Evolutionary conservation across 1,284 basidiomycete species (phyloP).

Genomic region (Erythrobasidium hasegawianum): DNA sequence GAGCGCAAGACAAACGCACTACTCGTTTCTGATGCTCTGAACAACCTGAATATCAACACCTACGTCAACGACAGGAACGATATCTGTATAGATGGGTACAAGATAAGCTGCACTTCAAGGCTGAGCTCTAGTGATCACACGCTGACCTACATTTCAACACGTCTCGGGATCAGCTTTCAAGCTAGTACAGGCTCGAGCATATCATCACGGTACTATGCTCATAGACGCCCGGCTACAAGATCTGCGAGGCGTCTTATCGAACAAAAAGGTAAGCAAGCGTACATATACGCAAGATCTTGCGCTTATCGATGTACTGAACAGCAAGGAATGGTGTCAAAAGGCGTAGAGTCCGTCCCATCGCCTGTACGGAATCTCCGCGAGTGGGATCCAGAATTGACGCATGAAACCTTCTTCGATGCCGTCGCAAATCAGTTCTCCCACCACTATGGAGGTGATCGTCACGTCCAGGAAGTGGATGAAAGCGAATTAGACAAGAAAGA

Average conservation of each 20-base stretch:
- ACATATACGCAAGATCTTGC: background rate
- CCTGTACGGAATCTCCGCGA: conserved; percentile 79
- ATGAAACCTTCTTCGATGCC: conserved; percentile 67
- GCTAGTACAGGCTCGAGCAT: conserved; percentile 82
- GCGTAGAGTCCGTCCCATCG: conserved; percentile 85
- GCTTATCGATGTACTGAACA: conserved; percentile 46
- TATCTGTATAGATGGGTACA: conserved; percentile 72
- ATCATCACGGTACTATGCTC: conserved; percentile 99
- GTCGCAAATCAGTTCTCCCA: conserved; percentile 67
- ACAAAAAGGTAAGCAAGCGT: conserved; percentile 60
- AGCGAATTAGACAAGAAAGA: conserved; percentile 55
- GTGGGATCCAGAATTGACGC: conserved; percentile 55
- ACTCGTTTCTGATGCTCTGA: conserved; percentile 72
- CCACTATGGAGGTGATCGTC: conserved; percentile 55
- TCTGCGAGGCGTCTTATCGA: conserved; percentile 67
- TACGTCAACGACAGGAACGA: conserved; percentile 87
- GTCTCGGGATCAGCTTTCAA: conserved; percentile 98
- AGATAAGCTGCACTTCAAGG: conserved; percentile 62
- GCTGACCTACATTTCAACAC: conserved; percentile 51
- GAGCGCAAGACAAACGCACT: conserved; percentile 74
- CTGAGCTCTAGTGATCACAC: background rate
- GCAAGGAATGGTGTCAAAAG: conserved; percentile 75
- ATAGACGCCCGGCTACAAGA: conserved; percentile 71
- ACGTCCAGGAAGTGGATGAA: conserved; percentile 53
- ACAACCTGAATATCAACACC: conserved; percentile 66